phyloP scores from a whole-genome alignment of 1,139 yeast genomes.

The Blastobotrys aristatus region DNA sequence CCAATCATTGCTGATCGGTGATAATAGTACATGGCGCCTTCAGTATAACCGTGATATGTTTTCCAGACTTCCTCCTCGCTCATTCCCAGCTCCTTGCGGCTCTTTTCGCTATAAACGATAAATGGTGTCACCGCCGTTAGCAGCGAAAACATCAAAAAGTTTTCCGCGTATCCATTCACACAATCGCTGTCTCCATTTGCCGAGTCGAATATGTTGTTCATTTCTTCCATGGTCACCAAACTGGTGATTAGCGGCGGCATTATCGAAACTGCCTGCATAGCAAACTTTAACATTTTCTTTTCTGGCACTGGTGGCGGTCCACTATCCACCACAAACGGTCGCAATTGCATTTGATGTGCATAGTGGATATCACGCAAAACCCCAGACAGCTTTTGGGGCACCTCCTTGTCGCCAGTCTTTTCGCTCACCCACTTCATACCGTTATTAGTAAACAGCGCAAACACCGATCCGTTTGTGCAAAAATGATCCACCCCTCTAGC shows the following conservation, averaged over 20 bases:
- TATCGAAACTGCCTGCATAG: background rate
- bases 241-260: slow-evolving; percentile 12
- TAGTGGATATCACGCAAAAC: slow-evolving; percentile 24
- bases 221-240: slow-evolving; percentile 21
- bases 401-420: slow-evolving; percentile 31
- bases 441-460: slow-evolving; percentile 38
- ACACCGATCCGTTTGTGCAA: slow-evolving; percentile 28
- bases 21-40: slow-evolving; percentile 23
- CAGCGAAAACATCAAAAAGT: slow-evolving; percentile 22
- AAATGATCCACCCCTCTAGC: slow-evolving; percentile 20
- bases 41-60: slow-evolving; percentile 10
- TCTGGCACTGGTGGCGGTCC: slow-evolving; percentile 9
- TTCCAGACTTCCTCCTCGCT: slow-evolving; percentile 12
- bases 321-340: slow-evolving; percentile 20
- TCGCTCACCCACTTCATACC: slow-evolving; percentile 41
- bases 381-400: slow-evolving; percentile 25
- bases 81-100: slow-evolving; percentile 13
- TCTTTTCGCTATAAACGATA: slow-evolving; percentile 8
- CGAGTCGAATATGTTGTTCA: slow-evolving; percentile 19
- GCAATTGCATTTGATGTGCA: slow-evolving; percentile 35
- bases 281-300: slow-evolving; percentile 2
- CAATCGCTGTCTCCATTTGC: slow-evolving; percentile 17
- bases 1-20: slow-evolving; percentile 19
- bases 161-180: slow-evolving; percentile 25
- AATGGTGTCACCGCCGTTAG: slow-evolving; percentile 20